These are phyloP conservation scores for Curvularia hawaiiensis DNA, from an alignment of 2,329 filamentous ascomycete species.

Conservation along the genomic window DNA sequence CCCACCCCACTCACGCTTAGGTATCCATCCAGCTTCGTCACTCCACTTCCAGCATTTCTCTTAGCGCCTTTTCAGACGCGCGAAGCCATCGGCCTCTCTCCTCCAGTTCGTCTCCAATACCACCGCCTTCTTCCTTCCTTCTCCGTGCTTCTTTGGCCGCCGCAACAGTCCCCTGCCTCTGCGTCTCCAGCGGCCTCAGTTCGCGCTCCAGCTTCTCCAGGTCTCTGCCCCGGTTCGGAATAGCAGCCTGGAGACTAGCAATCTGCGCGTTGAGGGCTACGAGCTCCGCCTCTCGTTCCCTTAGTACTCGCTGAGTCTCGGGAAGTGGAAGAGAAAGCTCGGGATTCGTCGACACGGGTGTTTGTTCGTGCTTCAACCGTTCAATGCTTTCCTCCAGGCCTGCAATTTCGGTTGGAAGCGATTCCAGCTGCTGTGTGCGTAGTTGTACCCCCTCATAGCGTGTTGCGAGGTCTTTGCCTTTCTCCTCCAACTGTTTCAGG, in stretches of 20 bases:
- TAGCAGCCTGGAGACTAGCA: slow-evolving; percentile 60
- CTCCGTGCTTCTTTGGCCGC: slow-evolving; percentile 74
- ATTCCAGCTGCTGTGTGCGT: slow-evolving; percentile 57
- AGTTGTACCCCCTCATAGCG: slow-evolving; percentile 61
- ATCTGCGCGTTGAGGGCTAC: slow-evolving; percentile 52
- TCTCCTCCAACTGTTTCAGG: slow-evolving; percentile 72
- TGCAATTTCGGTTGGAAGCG: slow-evolving; percentile 58
- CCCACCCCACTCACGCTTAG: background rate
- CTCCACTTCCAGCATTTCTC: slow-evolving; percentile 65
- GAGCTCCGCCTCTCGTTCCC: slow-evolving; percentile 49
- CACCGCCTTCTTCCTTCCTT: slow-evolving; percentile 67
- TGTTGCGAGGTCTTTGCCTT: slow-evolving; percentile 63
- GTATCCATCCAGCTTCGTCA: slow-evolving; percentile 12
- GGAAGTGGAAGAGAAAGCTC: slow-evolving; percentile 52
- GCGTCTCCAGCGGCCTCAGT: slow-evolving; percentile 69
- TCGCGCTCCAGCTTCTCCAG: slow-evolving; percentile 71
- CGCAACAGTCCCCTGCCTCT: slow-evolving; percentile 66
- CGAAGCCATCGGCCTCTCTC: slow-evolving; percentile 77
- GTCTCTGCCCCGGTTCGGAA: slow-evolving; percentile 70
- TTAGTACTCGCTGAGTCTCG: slow-evolving; percentile 49
- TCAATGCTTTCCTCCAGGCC: slow-evolving; percentile 58
- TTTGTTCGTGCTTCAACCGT: slow-evolving; percentile 49
- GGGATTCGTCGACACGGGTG: slow-evolving; percentile 45
- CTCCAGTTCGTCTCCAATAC: slow-evolving; percentile 74
- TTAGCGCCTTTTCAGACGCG: slow-evolving; percentile 68